Evolutionary conservation across 306 rosid species (phyloP).

Genomic region (Castanea mollissima): DNA sequence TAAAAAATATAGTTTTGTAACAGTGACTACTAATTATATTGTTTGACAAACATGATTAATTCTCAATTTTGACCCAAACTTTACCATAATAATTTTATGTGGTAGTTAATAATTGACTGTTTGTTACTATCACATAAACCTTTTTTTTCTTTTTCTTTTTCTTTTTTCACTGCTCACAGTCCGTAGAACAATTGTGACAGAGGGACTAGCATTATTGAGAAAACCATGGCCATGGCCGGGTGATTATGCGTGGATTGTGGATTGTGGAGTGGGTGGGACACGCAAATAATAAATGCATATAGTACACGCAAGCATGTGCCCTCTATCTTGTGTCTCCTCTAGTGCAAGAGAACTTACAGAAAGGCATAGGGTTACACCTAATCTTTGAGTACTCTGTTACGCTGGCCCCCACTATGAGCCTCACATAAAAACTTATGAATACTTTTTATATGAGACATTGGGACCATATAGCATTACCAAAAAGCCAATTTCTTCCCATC

Average conservation of each 20-base stretch:
- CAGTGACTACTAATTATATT: no score
- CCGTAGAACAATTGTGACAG: background rate
- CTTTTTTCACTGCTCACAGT: no score
- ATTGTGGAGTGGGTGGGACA: constrained; percentile 74
- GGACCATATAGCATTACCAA: background rate
- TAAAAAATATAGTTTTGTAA: no score
- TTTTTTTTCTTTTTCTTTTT: no score
- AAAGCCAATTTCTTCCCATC: no score
- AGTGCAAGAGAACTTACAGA: no score
- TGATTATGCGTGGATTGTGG: constrained; percentile 75
- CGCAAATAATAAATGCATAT: constrained; percentile 29
- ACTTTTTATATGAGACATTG: background rate
- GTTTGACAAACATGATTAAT: no score
- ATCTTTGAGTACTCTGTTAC: constrained; percentile 3
- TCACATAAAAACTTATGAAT: background rate
- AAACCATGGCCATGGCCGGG: constrained; percentile 21
- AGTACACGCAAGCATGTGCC: constrained; percentile 50
- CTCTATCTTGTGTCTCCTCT: constrained; percentile 28
- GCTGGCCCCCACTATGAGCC: background rate
- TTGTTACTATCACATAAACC: accelerated
- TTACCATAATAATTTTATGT: no score
- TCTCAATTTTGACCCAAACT: no score
- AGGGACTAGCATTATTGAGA: background rate
- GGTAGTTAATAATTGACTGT: no score
- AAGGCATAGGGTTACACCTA: constrained; percentile 20